Conservation (phyloP, 2,329 filamentous ascomycete genomes). For the Fusarium marasasianum region DNA sequence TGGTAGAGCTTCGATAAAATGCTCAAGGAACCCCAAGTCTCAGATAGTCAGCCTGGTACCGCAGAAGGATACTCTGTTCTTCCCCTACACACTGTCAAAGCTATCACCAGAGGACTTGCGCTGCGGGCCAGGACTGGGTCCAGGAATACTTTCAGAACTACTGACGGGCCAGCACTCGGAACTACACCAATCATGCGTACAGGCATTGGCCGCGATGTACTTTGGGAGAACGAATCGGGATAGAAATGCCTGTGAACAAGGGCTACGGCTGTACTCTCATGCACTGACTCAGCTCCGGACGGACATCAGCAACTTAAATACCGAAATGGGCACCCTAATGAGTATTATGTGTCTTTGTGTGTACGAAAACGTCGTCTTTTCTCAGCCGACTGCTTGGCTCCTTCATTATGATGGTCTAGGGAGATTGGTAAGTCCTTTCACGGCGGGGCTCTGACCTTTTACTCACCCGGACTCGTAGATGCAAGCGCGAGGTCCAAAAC, state of each 20-base stretch:
- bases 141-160: not conserved
- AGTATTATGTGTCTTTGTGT: conserved; percentile 22
- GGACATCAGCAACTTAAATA: not conserved
- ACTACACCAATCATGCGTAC: conserved; percentile 15
- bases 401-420: conserved; percentile 23
- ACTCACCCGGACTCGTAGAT: not conserved
- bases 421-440: not conserved
- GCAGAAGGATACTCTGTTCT: conserved; percentile 5
- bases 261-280: conserved; percentile 2
- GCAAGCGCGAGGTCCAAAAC: conserved; percentile 17
- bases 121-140: not conserved
- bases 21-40: not conserved
- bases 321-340: conserved; percentile 10
- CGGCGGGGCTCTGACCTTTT: not conserved
- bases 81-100: conserved; percentile 23
- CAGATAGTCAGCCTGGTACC: not conserved
- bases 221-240: conserved; percentile 15
- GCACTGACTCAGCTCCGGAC: conserved; percentile 13
- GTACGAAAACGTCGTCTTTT: conserved; percentile 18
- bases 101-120: not conserved
- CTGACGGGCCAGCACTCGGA: not conserved
- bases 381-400: conserved; percentile 23
- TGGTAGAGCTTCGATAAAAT: not conserved
- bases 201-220: conserved; percentile 13
- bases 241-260: conserved; percentile 8